Evolutionary conservation across 352 stramenopile genomes (phyloP).

Genomic region (Phytophthora brassicae): DNA sequence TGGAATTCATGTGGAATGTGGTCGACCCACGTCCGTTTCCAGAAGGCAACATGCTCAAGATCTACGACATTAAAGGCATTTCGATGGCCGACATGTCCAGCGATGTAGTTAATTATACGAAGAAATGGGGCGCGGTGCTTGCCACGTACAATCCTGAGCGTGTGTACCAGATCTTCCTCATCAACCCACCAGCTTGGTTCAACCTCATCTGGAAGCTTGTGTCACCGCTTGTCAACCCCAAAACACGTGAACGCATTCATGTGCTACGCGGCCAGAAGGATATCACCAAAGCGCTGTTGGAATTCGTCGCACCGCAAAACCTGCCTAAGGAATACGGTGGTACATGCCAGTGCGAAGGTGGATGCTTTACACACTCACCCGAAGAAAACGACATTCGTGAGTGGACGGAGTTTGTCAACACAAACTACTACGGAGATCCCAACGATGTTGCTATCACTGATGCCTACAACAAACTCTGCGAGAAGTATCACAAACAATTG

Average conservation of each 20-base stretch:
- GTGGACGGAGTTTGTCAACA: constrained; percentile 59
- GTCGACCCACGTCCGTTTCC: constrained; percentile 61
- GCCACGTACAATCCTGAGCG: constrained; percentile 77
- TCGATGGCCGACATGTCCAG: constrained; percentile 70
- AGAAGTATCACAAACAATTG: constrained; percentile 53
- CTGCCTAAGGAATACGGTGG: constrained; percentile 69
- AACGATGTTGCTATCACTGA: constrained; percentile 38
- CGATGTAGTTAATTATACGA: constrained; percentile 73
- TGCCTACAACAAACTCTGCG: constrained; percentile 44
- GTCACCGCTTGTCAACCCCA: constrained; percentile 68
- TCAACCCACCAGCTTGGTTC: constrained; percentile 77
- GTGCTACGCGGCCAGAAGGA: constrained; percentile 68
- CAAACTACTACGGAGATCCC: constrained; percentile 33
- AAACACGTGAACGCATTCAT: constrained; percentile 74
- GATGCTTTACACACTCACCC: constrained; percentile 60
- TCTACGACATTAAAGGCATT: constrained; percentile 78
- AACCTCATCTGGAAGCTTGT: constrained; percentile 82
- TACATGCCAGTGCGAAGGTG: constrained; percentile 57
- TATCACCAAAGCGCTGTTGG: constrained; percentile 66
- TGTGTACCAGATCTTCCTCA: constrained; percentile 70
- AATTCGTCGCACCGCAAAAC: constrained; percentile 66
- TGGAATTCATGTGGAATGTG: constrained; percentile 74
- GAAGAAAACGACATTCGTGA: constrained; percentile 68
- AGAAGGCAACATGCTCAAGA: constrained; percentile 67
- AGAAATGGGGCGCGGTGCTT: constrained; percentile 59